Evolutionary conservation across 805 yeast species (phyloP), one percentile per base, ranked within the genome.

Genomic region (Pichia insulana): DNA sequence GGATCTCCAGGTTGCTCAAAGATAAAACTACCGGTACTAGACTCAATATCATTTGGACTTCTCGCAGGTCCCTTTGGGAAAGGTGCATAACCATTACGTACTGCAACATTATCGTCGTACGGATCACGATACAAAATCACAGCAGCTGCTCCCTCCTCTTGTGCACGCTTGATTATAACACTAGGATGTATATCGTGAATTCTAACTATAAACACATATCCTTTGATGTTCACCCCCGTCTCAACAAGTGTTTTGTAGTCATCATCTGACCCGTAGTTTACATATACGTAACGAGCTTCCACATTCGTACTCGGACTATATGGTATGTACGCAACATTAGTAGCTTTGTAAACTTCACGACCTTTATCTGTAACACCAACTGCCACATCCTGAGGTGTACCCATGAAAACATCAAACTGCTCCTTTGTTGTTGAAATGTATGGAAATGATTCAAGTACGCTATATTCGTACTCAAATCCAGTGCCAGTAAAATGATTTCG

Each of bases 1-100:
- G 89, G 89, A 55, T 82, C 90, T 11, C 89, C 89, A 0, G 88
- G 86, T 39, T 69, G 68, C 27, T 73, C 74, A 3, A 77, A 71
- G 43, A 78, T 65, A 47, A 66, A 76, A 45, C 69, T 76, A 1
- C 74, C 79, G 8, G 83, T 70, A 3, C 78, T 82, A 54, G 84
- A 67, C 52, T 78, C 78, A 22, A 82, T 73, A 8, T 79, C 67
- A 40, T 71, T 63, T 30, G 77, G 76, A 48, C 75, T 78, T 51
- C 86, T 69, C 2, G 86, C 83, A 3, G 78, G 77, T 0, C 88
- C 88, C 4, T 68, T 45, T 0, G 89, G 88, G 51, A 73, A 81
- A 40, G 71, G 65, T 47, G 67, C 56, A 53, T 61, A 77, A 0
- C 85, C 85, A 51, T 80, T 70, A 2, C 63, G 66, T 1, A 64